Evolutionary conservation across 108 stramenopile genomes (phyloP), one percentile per base, ranked within the genome.

Genomic region (Skeletonema marinoi): DNA sequence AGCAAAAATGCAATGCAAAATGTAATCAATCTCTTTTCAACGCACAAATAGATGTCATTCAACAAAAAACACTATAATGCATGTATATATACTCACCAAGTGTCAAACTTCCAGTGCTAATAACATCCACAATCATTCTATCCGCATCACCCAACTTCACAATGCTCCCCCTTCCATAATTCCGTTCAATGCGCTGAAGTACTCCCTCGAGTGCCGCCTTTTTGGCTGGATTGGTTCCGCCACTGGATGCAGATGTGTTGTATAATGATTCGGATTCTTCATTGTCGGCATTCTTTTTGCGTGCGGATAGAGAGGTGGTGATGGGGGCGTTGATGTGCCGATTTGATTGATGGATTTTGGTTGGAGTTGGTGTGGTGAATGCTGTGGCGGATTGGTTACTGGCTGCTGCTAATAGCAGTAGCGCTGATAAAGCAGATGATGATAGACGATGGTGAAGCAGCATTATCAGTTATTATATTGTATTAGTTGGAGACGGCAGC

Each of bases 141-240:
- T 76, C 82, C 68, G 91, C 88, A 70, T 93, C 90, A 0, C 97
- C 98, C 64, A 97, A 77, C 67, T 89, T 88, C 35, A 97, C 88
- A 41, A 98, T 95, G 29, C 91, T 88, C 0, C 98, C 98, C 3
- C 93, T 83, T 1, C 98, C 98, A 70, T 97, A 98, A 60, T 68
- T 78, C 11, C 93, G 82, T 81, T 98, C 98, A 70, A 98, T 98
- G 62, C 93, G 87, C 51, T 86, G 82, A 41, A 98, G 63, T 1
- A 97, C 98, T 14, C 94, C 96, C 19, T 96, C 91, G 29, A 98
- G 85, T 1, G 97, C 98, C 6, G 93, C 88, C 44, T 62, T 69
- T 71, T 91, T 96, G 71, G 90, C 81, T 5, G 89, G 81, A 69
- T 92, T 67, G 44, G 11, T 16, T 4, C 13, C 12, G n/a, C n/a